phyloP scores from a whole-genome alignment of 2,329 filamentous ascomycete species.

The Salinomyces thailandicus region DNA sequence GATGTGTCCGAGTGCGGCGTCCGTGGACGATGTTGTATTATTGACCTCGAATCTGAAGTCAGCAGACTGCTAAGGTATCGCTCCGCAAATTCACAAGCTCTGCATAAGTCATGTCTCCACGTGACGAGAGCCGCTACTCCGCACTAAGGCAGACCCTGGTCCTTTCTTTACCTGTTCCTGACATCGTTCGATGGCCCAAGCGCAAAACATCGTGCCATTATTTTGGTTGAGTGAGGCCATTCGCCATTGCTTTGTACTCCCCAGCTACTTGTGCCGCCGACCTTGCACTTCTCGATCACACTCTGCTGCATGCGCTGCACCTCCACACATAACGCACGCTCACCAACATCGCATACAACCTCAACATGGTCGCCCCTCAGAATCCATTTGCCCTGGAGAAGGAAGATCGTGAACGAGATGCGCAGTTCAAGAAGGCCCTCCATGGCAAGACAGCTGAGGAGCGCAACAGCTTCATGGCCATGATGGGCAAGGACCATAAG shows the following conservation, averaged over 20 bases:
- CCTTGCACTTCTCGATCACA: background rate
- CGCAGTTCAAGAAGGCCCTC: constrained; percentile 78
- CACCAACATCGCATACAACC: background rate
- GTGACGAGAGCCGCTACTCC: no score
- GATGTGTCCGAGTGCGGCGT: no score
- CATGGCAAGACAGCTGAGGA: constrained; percentile 62
- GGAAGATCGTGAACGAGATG: constrained; percentile 32
- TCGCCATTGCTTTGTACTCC: background rate
- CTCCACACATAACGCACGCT: background rate
- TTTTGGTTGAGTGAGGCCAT: background rate
- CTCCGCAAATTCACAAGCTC: no score
- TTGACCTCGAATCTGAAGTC: no score
- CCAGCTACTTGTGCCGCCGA: background rate
- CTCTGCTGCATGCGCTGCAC: background rate
- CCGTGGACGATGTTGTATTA: no score
- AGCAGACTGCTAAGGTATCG: no score
- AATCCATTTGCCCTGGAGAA: constrained; percentile 26
- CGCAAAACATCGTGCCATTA: background rate
- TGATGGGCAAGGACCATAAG: constrained; percentile 70
- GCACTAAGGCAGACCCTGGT: no score
- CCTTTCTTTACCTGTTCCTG: background rate
- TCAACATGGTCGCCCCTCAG: constrained; percentile 46
- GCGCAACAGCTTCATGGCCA: constrained; percentile 71
- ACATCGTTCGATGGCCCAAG: background rate
- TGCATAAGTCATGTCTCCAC: no score